Evolutionary conservation across 352 stramenopile genomes (phyloP), one percentile per base, ranked within the genome.

Genomic region (Phytophthora constricta): DNA sequence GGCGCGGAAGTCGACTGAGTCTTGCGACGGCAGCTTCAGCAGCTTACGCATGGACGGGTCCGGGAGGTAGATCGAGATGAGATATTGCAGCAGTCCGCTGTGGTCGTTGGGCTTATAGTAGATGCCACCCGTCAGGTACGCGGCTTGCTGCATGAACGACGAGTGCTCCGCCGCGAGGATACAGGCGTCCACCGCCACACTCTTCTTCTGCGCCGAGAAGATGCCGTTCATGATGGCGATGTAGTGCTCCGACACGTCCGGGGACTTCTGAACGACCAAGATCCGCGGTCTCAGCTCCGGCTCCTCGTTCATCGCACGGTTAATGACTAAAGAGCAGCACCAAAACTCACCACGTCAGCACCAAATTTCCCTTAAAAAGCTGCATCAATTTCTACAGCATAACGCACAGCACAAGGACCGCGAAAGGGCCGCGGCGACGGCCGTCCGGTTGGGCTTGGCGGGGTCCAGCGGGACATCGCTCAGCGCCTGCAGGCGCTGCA

Each of bases 151-250:
- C 78, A 96, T 80, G 70, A 96, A 96, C 49, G 85, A 83, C 62
- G 89, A 96, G 56, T 91, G 87, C 26, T 95, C 87, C 3, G 70
- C 49, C 14, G 74, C 66, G 39, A 96, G 70, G 41, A 96, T 87
- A 55, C 88, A 94, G 16, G 87, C 84, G 58, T 96, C 89, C 17
- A 96, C 84, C 22, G 86, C 77, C 19, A 96, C 84, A 46, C 72
- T 79, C 66, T 91, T 93, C 73, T 96, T 96, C 62, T 96, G 87
- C 1, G 89, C 89, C 39, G 89, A 95, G 66, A 96, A 96, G 59
- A 95, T 95, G 58, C 77, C 84, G 63, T 96, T 96, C 89, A 96
- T 96, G 71, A 95, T 92, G 13, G 87, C 86, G 50, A 96, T 96
- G 73, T 96, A 96, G 66, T 96, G 87, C 68, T 86, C 80, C 41